These are phyloP conservation scores for Lentinus brumalis DNA, from an alignment of 768 basidiomycete genomes.

Conservation along the genomic window DNA sequence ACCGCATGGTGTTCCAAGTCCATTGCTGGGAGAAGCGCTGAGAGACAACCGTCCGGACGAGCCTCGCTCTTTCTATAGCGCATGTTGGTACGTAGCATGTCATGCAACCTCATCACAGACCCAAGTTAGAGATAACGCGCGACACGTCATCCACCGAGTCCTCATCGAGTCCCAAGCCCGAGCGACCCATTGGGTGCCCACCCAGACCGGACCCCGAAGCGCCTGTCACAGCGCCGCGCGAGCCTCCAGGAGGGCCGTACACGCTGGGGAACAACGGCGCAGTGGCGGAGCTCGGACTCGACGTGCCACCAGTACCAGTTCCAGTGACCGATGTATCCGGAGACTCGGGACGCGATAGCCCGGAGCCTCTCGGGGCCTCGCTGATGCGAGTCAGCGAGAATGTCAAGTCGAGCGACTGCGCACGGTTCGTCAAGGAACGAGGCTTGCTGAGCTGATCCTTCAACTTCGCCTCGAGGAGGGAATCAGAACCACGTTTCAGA, in stretches of 20 bases:
- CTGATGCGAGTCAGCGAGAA: conserved; percentile 82
- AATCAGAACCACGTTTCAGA: conserved; percentile 81
- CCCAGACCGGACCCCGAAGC: conserved; percentile 29
- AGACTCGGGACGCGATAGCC: conserved; percentile 72
- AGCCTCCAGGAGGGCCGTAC: conserved; percentile 53
- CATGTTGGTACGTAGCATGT: not conserved
- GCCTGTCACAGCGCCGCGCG: conserved; percentile 30
- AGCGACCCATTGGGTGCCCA: conserved; percentile 25
- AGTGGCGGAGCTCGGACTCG: conserved; percentile 76
- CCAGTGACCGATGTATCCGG: conserved; percentile 65
- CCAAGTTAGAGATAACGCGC: conserved; percentile 66
- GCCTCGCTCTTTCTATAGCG: conserved; percentile 12
- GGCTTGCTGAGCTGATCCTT: conserved; percentile 78
- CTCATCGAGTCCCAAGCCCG: conserved; percentile 46
- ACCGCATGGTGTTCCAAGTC: conserved; percentile 2
- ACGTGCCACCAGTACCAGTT: conserved; percentile 70
- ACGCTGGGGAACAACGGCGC: conserved; percentile 86
- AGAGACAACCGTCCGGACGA: conserved; percentile 11
- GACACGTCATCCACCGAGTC: conserved; percentile 70
- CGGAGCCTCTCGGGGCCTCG: conserved; percentile 54
- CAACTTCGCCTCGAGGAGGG: conserved; percentile 79
- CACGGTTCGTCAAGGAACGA: conserved; percentile 81
- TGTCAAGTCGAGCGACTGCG: conserved; percentile 87
- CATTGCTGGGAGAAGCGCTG: conserved; percentile 15
- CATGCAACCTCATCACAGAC: conserved; percentile 26